phyloP scores from a whole-genome alignment of 495 filamentous ascomycete genomes.

The Podospora sp. region DNA sequence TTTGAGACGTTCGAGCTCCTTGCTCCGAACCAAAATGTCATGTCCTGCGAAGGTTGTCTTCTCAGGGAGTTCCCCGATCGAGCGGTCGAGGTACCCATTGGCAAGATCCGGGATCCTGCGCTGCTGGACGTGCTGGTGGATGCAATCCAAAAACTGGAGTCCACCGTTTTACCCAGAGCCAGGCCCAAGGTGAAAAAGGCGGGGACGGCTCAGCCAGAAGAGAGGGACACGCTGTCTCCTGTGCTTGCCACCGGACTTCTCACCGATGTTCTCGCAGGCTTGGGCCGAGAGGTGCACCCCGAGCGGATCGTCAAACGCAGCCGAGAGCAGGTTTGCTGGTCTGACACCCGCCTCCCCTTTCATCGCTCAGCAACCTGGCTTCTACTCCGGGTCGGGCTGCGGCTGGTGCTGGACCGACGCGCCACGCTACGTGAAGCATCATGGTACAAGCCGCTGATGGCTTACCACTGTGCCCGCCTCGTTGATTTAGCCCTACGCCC shows the following conservation, averaged over 20 bases:
- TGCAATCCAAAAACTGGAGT: constrained; percentile 48
- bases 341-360: constrained; percentile 49
- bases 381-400: constrained; percentile 58
- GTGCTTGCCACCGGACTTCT: constrained; percentile 60
- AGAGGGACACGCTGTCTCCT: constrained; percentile 57
- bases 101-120: constrained; percentile 34
- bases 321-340: constrained; percentile 62
- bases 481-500: constrained; percentile 32
- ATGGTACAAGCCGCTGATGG: constrained; percentile 61
- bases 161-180: constrained; percentile 31
- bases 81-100: constrained; percentile 41
- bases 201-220: constrained; percentile 41
- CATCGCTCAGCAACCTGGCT: constrained; percentile 62
- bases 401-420: constrained; percentile 35
- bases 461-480: constrained; percentile 51
- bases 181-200: constrained; percentile 49
- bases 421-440: constrained; percentile 14
- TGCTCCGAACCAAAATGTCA: constrained; percentile 50
- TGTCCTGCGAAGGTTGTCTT: constrained; percentile 53
- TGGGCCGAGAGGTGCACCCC: constrained; percentile 39
- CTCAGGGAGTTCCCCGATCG: constrained; percentile 58
- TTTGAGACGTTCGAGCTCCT: constrained; percentile 63
- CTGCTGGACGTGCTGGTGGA: constrained; percentile 46
- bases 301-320: constrained; percentile 57
- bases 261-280: constrained; percentile 46